Percentiles rank a stretch among this genome's conserved stretches.
Conservation (phyloP, 2,329 filamentous ascomycete genomes). For the Alternaria sp. region DNA sequence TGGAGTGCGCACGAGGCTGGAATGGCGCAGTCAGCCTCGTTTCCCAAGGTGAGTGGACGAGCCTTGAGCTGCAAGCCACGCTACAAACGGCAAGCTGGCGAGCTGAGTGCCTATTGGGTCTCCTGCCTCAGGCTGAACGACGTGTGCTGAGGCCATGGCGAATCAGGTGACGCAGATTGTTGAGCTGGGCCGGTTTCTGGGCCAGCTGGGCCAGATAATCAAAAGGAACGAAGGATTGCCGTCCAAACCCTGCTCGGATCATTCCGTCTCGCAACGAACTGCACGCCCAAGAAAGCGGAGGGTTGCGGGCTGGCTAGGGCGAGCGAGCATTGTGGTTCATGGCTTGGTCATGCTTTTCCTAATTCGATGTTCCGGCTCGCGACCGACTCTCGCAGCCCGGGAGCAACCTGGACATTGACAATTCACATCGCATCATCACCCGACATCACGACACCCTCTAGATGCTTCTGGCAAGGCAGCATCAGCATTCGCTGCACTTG, state of each 20-base stretch:
- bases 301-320: slow-evolving; percentile 21
- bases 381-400: slow-evolving; percentile 11
- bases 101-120: slow-evolving; percentile 45
- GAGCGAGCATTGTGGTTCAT: slow-evolving; percentile 25
- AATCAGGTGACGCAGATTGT: slow-evolving; percentile 36
- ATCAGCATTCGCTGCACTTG: slow-evolving; percentile 19
- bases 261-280: slow-evolving; percentile 29
- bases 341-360: slow-evolving; percentile 35
- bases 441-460: slow-evolving; percentile 8
- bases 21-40: slow-evolving; percentile 48
- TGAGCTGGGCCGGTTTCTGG: slow-evolving; percentile 30
- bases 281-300: slow-evolving; percentile 31
- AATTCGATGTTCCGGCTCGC: slow-evolving; percentile 20
- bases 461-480: slow-evolving; percentile 18
- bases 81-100: slow-evolving; percentile 45
- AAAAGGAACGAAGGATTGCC: slow-evolving; percentile 40
- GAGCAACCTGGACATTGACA: neutral
- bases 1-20: slow-evolving; percentile 47
- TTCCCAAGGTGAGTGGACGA: slow-evolving; percentile 46
- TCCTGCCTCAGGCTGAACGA: slow-evolving; percentile 40
- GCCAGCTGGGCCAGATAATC: slow-evolving; percentile 35
- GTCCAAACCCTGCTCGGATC: slow-evolving; percentile 42
- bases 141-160: slow-evolving; percentile 26
- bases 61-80: slow-evolving; percentile 44
- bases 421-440: slow-evolving; percentile 11